These are phyloP conservation scores for Coemansia asiatica DNA, from an alignment of 192 early-diverging fungal genomes.

Conservation along the genomic window DNA sequence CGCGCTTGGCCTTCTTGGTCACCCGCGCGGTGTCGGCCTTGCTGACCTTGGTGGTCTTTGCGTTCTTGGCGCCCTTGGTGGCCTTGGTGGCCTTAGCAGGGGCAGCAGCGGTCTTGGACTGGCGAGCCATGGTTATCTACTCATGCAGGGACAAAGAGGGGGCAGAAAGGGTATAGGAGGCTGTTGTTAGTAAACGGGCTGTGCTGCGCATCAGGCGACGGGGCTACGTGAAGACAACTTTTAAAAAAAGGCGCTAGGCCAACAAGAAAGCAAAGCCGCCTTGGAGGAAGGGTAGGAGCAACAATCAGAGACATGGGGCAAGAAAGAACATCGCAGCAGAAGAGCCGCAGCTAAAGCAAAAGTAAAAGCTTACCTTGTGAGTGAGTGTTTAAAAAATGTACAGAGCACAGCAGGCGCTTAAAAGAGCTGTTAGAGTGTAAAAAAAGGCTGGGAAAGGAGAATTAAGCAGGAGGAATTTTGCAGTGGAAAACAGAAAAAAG, in stretches of 20 bases:
- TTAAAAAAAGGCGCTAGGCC: background rate
- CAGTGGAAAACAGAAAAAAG: constrained; percentile 4
- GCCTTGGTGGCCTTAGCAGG: constrained; percentile 14
- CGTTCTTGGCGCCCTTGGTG: constrained; percentile 14
- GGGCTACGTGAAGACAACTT: background rate
- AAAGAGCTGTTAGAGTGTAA: constrained; percentile 6
- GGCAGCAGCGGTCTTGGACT: constrained; percentile 23
- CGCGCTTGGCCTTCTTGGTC: constrained; percentile 34
- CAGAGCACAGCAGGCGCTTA: constrained; percentile 6
- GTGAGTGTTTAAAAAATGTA: constrained; percentile 13
- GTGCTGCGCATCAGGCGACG: background rate
- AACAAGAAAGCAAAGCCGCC: background rate
- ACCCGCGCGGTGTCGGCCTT: constrained; percentile 19
- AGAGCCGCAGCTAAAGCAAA: background rate
- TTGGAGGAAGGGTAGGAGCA: background rate
- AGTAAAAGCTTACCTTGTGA: constrained; percentile 14
- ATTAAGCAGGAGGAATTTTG: background rate
- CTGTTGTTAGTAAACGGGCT: background rate
- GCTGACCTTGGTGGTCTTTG: constrained; percentile 38
- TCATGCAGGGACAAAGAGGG: background rate
- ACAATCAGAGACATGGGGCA: background rate
- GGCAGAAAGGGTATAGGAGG: too few species aligned
- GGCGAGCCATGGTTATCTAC: constrained; percentile 38
- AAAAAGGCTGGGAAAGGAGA: constrained; percentile 20
- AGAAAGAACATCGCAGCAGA: background rate